Percentiles rank a stretch among this genome's conserved stretches.
Evolutionary conservation across 495 filamentous ascomycete genomes (phyloP).

Genomic region (Endocarpon pusillum): DNA sequence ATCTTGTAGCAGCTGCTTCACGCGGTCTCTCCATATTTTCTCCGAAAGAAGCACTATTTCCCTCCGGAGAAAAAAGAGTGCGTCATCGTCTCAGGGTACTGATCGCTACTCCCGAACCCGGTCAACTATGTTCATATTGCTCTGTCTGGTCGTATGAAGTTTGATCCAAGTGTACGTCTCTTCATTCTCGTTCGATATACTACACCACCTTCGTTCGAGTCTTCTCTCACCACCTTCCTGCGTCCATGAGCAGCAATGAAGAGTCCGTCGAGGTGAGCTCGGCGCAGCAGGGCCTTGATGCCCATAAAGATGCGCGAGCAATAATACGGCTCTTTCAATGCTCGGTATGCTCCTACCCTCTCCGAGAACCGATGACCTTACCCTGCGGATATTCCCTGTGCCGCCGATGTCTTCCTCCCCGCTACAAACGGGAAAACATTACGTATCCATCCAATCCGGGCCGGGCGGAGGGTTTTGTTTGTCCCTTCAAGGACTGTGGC

Average conservation of each 20-base stretch:
- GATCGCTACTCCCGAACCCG: no score
- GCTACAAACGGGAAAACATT: constrained; percentile 44
- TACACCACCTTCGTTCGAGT: not conserved
- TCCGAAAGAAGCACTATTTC: no score
- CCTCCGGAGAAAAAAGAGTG: no score
- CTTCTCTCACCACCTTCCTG: not conserved
- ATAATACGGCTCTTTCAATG: constrained; percentile 63
- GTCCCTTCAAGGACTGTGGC: constrained; percentile 48
- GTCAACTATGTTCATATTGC: no score
- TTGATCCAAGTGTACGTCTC: no score
- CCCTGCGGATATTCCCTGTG: constrained; percentile 75
- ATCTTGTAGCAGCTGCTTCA: no score
- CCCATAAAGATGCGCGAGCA: constrained; percentile 32
- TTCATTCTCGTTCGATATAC: no score
- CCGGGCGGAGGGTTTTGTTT: constrained; percentile 49
- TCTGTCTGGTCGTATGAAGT: no score
- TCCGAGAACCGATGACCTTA: constrained; percentile 52
- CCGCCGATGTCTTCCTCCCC: constrained; percentile 50
- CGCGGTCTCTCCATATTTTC: no score
- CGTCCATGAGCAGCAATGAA: constrained; percentile 19
- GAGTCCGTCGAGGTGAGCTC: constrained; percentile 4
- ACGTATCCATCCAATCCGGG: constrained; percentile 52
- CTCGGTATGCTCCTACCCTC: constrained; percentile 48
- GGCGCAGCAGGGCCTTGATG: constrained; percentile 17
- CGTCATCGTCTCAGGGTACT: no score